Conservation (phyloP, 2,329 filamentous ascomycete genomes). For the Septoria linicola region DNA sequence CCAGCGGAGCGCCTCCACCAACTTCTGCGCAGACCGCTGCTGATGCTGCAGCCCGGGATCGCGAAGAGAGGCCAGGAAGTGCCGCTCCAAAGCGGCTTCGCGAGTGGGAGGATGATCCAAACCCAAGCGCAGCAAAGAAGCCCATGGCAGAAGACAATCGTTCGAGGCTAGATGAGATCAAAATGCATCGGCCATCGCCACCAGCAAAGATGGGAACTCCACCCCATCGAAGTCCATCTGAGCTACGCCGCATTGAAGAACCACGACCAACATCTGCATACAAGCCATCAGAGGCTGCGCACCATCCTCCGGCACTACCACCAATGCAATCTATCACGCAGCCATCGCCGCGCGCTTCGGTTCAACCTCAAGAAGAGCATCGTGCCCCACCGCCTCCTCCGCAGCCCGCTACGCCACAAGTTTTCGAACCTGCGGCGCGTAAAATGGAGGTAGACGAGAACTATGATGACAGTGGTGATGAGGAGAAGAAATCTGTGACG, state of each 20-base stretch:
- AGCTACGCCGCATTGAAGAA: slow-evolving; percentile 59
- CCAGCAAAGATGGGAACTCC: slow-evolving; percentile 56
- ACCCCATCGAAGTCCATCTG: slow-evolving; percentile 76
- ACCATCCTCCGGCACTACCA: slow-evolving; percentile 70
- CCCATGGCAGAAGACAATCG: slow-evolving; percentile 84
- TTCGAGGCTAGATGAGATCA: slow-evolving; percentile 80
- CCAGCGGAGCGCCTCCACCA: slow-evolving; percentile 67
- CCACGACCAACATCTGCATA: slow-evolving; percentile 69
- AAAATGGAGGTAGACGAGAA: slow-evolving; percentile 98
- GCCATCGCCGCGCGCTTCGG: slow-evolving; percentile 54
- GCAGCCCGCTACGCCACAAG: slow-evolving; percentile 39
- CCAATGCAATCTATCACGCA: slow-evolving; percentile 48
- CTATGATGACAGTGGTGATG: slow-evolving; percentile 91
- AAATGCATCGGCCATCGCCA: slow-evolving; percentile 64
- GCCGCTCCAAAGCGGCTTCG: slow-evolving; percentile 78
- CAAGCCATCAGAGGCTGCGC: slow-evolving; percentile 88
- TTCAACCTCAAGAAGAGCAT: slow-evolving; percentile 48
- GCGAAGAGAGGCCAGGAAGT: slow-evolving; percentile 74
- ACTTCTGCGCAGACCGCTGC: slow-evolving; percentile 58
- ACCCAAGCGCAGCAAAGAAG: slow-evolving; percentile 65
- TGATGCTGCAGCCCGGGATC: slow-evolving; percentile 64
- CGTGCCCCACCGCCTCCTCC: slow-evolving; percentile 32
- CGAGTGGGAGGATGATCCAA: slow-evolving; percentile 84
- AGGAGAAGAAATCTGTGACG: slow-evolving; percentile 59
- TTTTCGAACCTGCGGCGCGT: slow-evolving; percentile 79